phyloP scores from a whole-genome alignment of 176 grass and related monocot genomes.

The Pontederia crassipes region DNA sequence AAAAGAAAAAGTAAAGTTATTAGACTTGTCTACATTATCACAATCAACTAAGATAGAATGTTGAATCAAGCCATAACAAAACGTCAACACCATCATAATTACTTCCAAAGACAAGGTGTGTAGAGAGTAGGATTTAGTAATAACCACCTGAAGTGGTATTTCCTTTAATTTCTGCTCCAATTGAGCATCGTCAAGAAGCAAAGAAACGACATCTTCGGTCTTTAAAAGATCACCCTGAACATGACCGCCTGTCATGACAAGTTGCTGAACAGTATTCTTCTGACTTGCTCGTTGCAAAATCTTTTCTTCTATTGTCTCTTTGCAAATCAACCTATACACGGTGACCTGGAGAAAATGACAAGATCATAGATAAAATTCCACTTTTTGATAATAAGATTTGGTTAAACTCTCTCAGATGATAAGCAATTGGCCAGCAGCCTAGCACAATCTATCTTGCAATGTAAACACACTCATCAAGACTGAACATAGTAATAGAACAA shows the following conservation, averaged over 20 bases:
- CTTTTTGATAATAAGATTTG: background rate
- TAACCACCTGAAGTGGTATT: conserved; percentile 73
- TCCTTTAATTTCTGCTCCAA: conserved; percentile 90
- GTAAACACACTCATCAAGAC: no score
- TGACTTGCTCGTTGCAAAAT: conserved; percentile 95
- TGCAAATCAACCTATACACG: conserved; percentile 98
- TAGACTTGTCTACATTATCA: no score
- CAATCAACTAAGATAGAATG: background rate
- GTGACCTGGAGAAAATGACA: conserved; percentile 48
- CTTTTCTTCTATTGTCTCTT: conserved; percentile 98
- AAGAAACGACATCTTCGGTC: conserved; percentile 96
- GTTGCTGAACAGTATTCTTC: conserved; percentile 96
- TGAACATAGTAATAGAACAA: no score
- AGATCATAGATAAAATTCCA: background rate
- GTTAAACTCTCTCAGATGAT: no score
- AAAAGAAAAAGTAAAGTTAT: no score
- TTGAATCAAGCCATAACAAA: background rate
- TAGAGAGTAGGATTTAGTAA: background rate
- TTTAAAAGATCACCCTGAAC: conserved; percentile 88
- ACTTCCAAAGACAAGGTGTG: background rate
- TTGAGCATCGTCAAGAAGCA: conserved; percentile 84
- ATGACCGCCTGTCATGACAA: conserved; percentile 97
- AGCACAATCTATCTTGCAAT: no score
- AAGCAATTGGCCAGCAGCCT: no score
- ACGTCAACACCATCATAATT: background rate